Conservation (phyloP, 768 basidiomycete genomes). For the Filobasidium wieringae region DNA sequence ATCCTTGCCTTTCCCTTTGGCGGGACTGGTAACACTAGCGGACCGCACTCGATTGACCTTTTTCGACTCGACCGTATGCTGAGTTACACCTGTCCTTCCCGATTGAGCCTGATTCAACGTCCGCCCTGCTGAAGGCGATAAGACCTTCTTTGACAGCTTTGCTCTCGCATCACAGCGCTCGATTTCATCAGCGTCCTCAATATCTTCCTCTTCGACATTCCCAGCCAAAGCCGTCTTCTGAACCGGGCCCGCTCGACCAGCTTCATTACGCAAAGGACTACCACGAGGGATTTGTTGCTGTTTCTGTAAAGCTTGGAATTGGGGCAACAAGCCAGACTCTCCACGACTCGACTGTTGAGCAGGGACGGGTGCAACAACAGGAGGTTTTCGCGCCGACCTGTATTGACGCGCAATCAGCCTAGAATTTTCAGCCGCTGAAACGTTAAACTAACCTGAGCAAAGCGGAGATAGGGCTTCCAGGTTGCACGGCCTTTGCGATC, state of each 20-base stretch:
- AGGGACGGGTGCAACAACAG: conserved; percentile 49
- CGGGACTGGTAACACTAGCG: too few relatives aligned
- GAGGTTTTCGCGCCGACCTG: conserved; percentile 75
- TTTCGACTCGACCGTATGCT: too few relatives aligned
- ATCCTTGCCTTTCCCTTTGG: too few relatives aligned
- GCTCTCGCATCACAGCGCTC: too few relatives aligned
- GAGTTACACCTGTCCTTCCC: too few relatives aligned
- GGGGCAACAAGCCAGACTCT: conserved; percentile 31
- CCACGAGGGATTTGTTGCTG: conserved; percentile 40
- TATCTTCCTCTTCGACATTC: conserved; percentile 32
- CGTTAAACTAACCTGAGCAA: conserved; percentile 47
- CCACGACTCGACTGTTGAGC: conserved; percentile 12
- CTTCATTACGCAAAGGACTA: conserved; percentile 37
- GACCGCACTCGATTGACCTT: too few relatives aligned
- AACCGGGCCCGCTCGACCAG: not conserved
- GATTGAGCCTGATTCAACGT: too few relatives aligned
- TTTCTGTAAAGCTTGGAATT: conserved; percentile 23
- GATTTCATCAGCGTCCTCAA: conserved; percentile 44
- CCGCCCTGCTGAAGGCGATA: too few relatives aligned
- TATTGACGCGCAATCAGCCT: not conserved
- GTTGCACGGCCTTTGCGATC: conserved; percentile 90
- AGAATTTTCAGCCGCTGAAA: not conserved
- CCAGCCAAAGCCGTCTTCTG: not conserved
- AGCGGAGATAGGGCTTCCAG: conserved; percentile 85
- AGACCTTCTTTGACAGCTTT: too few relatives aligned